phyloP scores from a whole-genome alignment of 495 filamentous ascomycete genomes.

The Friedmanniomyces simplex region DNA sequence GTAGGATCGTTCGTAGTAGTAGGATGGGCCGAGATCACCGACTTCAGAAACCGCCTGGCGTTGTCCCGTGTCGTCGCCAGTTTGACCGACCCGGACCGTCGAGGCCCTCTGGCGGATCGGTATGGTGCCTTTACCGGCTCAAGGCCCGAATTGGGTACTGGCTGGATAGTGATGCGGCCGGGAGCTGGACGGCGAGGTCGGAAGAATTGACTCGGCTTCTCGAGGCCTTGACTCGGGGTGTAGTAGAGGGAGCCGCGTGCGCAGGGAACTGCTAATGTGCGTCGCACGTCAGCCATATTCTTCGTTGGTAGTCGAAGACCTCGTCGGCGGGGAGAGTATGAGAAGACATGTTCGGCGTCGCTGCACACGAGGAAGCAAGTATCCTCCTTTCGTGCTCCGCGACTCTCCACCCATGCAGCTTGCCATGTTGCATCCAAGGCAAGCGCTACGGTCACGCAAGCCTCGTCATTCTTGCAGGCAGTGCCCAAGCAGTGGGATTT shows the following conservation, averaged over 20 bases:
- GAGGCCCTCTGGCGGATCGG: background rate
- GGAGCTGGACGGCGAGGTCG: slow-evolving; percentile 13
- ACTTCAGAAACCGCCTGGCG: slow-evolving; percentile 36
- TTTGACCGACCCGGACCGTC: slow-evolving; percentile 22
- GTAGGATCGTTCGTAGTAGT: slow-evolving; percentile 1
- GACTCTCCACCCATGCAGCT: slow-evolving; percentile 1
- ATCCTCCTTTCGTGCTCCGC: background rate
- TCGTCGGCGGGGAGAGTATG: background rate
- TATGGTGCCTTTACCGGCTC: background rate
- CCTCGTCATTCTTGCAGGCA: background rate
- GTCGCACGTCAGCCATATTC: slow-evolving; percentile 4
- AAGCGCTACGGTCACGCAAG: slow-evolving; percentile 3
- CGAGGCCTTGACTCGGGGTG: background rate
- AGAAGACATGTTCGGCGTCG: background rate
- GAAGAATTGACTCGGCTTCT: slow-evolving; percentile 5
- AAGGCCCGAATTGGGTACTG: background rate
- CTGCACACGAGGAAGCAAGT: background rate
- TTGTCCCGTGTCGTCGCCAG: slow-evolving; percentile 36
- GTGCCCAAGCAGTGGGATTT: background rate
- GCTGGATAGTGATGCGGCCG: slow-evolving; percentile 6
- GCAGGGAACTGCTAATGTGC: slow-evolving; percentile 1
- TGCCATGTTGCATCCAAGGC: slow-evolving; percentile 5
- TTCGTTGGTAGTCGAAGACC: background rate
- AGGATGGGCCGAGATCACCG: slow-evolving; percentile 26
- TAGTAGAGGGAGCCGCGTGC: slow-evolving; percentile 11